Conservation (phyloP, 805 yeast genomes). For the Teunomyces lycoperdinae region DNA sequence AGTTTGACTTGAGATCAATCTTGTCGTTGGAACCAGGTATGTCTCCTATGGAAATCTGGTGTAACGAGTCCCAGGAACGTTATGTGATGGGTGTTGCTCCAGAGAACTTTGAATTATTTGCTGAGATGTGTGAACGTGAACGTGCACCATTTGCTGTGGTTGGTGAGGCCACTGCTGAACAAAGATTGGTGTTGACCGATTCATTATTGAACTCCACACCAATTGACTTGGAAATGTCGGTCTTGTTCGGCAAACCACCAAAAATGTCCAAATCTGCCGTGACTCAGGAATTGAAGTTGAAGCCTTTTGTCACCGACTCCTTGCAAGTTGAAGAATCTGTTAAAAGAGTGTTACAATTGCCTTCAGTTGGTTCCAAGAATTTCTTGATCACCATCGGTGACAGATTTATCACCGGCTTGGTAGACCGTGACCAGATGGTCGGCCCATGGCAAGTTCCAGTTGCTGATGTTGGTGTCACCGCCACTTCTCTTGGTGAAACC, state of each 20-base stretch:
- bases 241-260: slow-evolving; percentile 95
- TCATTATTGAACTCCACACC: slow-evolving; percentile 76
- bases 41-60: slow-evolving; percentile 99
- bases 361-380: slow-evolving; percentile 92
- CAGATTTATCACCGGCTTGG: slow-evolving; percentile 93
- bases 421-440: slow-evolving; percentile 97
- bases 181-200: slow-evolving; percentile 79
- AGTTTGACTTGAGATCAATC: slow-evolving; percentile 85
- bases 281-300: slow-evolving; percentile 57
- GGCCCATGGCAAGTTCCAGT: slow-evolving; percentile 99
- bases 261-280: slow-evolving; percentile 78
- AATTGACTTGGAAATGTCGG: slow-evolving; percentile 92
- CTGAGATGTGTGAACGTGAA: slow-evolving; percentile 85
- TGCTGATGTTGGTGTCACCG: slow-evolving; percentile 96
- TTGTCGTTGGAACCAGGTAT: slow-evolving; percentile 92
- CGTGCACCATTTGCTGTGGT: slow-evolving; percentile 96
- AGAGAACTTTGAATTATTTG: slow-evolving; percentile 67
- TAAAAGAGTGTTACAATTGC: slow-evolving; percentile 79
- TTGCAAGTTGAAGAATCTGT: slow-evolving; percentile 61
- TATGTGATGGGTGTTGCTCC: slow-evolving; percentile 91
- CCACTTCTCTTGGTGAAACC: slow-evolving; percentile 78
- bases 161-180: slow-evolving; percentile 88
- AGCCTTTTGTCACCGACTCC: slow-evolving; percentile 32
- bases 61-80: slow-evolving; percentile 98
- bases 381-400: slow-evolving; percentile 98